Conservation (phyloP, 306 rosid genomes). For the Quercus variabilis region DNA sequence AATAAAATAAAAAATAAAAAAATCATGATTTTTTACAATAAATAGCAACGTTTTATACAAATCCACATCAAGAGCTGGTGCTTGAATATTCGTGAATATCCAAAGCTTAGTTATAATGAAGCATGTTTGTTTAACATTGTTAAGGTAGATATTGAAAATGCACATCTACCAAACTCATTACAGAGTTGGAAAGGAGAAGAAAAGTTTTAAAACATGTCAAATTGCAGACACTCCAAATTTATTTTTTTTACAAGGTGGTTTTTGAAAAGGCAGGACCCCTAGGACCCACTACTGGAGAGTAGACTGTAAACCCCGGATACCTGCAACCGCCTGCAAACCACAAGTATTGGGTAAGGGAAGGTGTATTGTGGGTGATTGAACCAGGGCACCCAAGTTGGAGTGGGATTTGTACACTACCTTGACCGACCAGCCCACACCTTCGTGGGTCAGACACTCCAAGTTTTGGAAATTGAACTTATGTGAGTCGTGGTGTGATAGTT, state of each 20-base stretch:
- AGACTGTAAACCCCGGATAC: no score
- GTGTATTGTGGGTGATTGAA: no score
- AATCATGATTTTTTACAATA: background rate
- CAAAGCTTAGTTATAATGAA: background rate
- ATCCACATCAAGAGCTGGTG: background rate
- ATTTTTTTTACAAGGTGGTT: no score
- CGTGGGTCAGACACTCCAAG: background rate
- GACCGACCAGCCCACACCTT: no score
- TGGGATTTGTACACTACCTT: no score
- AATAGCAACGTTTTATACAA: background rate
- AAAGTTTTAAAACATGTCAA: background rate
- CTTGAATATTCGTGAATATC: background rate
- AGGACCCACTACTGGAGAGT: no score
- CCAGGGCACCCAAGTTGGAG: no score
- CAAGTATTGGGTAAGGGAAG: no score
- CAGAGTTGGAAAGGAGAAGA: background rate
- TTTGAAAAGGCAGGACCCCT: no score
- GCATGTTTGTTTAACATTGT: background rate
- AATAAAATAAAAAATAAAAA: no score
- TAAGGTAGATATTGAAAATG: background rate
- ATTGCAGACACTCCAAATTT: no score
- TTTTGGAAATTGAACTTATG: background rate
- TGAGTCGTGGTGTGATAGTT: background rate
- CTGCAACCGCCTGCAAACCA: no score
- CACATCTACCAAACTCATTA: background rate